Percentiles rank a stretch among this genome's conserved stretches.
Evolutionary conservation across 1,284 basidiomycete species (phyloP).

Genomic region (Pseudozyma sp.): DNA sequence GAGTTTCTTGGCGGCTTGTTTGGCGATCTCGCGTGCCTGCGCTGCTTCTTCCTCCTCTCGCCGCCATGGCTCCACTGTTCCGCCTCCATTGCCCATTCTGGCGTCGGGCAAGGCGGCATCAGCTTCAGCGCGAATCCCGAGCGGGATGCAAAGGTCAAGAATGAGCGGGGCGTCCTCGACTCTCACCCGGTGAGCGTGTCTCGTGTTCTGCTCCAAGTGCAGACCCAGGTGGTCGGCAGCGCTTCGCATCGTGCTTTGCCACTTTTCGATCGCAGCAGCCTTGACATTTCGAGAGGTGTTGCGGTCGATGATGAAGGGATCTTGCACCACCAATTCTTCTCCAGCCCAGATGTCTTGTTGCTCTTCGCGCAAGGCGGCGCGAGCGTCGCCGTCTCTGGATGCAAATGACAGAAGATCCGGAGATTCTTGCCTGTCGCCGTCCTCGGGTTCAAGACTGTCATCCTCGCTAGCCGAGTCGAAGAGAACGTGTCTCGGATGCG

Average conservation of each 20-base stretch:
- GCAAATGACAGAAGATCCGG: slow-evolving; percentile 3
- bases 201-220: neutral
- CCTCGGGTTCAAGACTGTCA: neutral
- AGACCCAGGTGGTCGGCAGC: slow-evolving; percentile 18
- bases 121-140: slow-evolving; percentile 6
- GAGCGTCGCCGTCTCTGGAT: slow-evolving; percentile 14
- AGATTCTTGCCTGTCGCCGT: neutral
- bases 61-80: slow-evolving; percentile 12
- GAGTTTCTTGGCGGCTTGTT: slow-evolving; percentile 18
- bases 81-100: neutral
- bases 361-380: slow-evolving; percentile 33
- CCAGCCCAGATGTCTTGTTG: slow-evolving; percentile 59
- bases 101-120: neutral
- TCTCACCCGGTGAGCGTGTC: neutral
- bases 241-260: slow-evolving; percentile 28
- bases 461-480: slow-evolving; percentile 26
- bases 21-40: slow-evolving; percentile 12
- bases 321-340: slow-evolving; percentile 66
- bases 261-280: slow-evolving; percentile 16
- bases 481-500: slow-evolving; percentile 10
- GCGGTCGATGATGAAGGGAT: slow-evolving; percentile 68
- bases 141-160: slow-evolving; percentile 29
- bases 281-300: slow-evolving; percentile 67
- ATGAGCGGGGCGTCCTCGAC: slow-evolving; percentile 22
- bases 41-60: slow-evolving; percentile 20